These are phyloP conservation scores for Tausonia pullulans DNA, from an alignment of 1,284 basidiomycete genomes.

Conservation along the genomic window DNA sequence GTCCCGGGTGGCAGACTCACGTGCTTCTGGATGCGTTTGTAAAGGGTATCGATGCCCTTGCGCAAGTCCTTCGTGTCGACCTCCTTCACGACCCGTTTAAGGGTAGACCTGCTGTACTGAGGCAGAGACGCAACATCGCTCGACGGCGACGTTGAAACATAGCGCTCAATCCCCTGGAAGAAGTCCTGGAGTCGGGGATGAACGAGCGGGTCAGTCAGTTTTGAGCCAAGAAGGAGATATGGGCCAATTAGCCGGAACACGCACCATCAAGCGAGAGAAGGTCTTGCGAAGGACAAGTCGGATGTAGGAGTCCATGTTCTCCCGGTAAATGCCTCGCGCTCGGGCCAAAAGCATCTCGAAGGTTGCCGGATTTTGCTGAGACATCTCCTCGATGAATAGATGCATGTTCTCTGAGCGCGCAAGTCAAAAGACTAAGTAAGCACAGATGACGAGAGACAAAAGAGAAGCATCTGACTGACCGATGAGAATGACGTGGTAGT, in stretches of 20 bases:
- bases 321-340: constrained; percentile 74
- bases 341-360: constrained; percentile 57
- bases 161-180: constrained; percentile 80
- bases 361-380: constrained; percentile 47
- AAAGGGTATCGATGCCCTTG: constrained; percentile 69
- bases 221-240: neutral
- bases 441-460: neutral
- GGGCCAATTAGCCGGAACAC: constrained; percentile 27
- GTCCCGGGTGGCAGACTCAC: constrained; percentile 38
- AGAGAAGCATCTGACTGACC: constrained; percentile 45
- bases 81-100: constrained; percentile 80
- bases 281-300: constrained; percentile 76
- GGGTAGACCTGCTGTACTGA: constrained; percentile 60
- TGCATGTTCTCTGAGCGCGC: constrained; percentile 77
- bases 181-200: constrained; percentile 54
- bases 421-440: neutral
- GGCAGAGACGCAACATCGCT: constrained; percentile 66
- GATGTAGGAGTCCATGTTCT: constrained; percentile 75
- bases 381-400: constrained; percentile 72
- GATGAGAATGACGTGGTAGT: constrained; percentile 90
- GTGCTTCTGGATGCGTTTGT: constrained; percentile 90
- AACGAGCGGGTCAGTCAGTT: constrained; percentile 4
- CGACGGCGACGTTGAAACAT: constrained; percentile 68
- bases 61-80: constrained; percentile 77
- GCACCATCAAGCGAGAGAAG: constrained; percentile 74